phyloP scores from a whole-genome alignment of 768 basidiomycete species.

The Tylopilus cervinicoccineus region DNA sequence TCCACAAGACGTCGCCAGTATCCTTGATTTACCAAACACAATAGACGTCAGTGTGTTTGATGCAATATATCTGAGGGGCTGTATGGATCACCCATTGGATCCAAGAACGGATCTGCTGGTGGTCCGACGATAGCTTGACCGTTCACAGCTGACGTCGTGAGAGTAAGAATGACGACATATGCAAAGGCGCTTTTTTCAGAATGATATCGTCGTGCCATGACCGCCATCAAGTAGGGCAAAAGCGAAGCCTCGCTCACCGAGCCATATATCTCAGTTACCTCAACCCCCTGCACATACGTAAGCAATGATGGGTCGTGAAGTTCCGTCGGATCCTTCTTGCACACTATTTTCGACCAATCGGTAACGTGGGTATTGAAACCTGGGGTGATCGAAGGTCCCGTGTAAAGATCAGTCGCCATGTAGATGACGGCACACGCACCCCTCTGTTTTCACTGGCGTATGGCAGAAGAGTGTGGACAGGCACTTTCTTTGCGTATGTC shows the following conservation, averaged over 20 bases:
- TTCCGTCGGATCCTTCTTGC: not conserved
- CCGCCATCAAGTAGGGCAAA: not conserved
- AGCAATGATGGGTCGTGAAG: not conserved
- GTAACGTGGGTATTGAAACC: not conserved
- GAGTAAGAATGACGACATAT: not conserved
- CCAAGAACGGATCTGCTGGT: constrained; percentile 18
- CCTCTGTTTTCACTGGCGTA: not conserved
- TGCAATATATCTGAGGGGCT: constrained; percentile 56
- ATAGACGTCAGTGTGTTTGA: constrained; percentile 49
- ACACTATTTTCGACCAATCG: not conserved
- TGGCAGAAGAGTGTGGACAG: too few relatives aligned
- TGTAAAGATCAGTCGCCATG: not conserved
- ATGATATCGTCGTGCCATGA: constrained; percentile 3
- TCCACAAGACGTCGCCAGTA: not conserved
- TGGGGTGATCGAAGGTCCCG: not conserved
- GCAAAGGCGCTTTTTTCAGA: not conserved
- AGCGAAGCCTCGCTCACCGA: not conserved
- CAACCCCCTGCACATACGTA: not conserved
- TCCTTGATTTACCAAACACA: constrained; percentile 39
- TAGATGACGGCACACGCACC: not conserved
- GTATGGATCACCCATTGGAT: constrained; percentile 49
- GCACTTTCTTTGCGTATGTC: too few relatives aligned
- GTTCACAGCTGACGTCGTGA: not conserved
- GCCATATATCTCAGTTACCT: not conserved
- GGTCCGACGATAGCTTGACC: constrained; percentile 2